Base-by-base conservation (phyloP, 2,329 filamentous ascomycete species). In the Bipolaris cookei region DNA sequence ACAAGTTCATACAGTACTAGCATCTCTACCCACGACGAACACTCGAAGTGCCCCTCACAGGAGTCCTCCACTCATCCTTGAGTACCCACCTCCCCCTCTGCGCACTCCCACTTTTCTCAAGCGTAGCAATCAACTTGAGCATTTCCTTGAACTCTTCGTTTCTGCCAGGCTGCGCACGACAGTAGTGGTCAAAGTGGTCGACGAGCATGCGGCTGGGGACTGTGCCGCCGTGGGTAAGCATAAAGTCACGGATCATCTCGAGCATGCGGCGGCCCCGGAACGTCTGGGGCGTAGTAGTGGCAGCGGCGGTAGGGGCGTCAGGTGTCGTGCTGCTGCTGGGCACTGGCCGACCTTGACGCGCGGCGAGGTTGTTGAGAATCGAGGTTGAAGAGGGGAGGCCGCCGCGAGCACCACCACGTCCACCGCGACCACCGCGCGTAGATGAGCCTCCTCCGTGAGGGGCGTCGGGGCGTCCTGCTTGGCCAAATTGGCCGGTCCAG, bases 401-500 rank as follows among this genome's bases (percentile, higher is more conserved):
- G 28, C 74, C 60, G 0, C 79, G 77, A 21, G 54, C 37, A 3
- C 46, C 57, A 7, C 65, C 63, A 28, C 72, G 63, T 5, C 71
- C 67, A 14, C 75, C 70, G n/a, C 71, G 54, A 6, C 78, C 78
- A 45, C 81, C 81, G 21, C 76, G 78, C 3, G 70, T 54, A 80
- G 82, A 54, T 48, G 68, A 56, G 73, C 80, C 55, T 34, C 58
- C 50, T 23, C 52, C 28, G 10, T 10, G 61, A 23, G 61, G 42
- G 28, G 44, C 56, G 76, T 78, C 81, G 23, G 86, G 84, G 34
- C 90, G 83, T 1, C 93, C 94, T 4, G 87, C 88, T 47, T 89
- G 84, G 8, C 94, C 94, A 44, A 90, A 87, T 66, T 90, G 86
- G 1, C 95, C 94, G 0, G 94, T 98, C 94, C 94, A 98, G 0